phyloP scores from a whole-genome alignment of 2,329 filamentous ascomycete genomes.

The Cephalotrichum gorgonifer region DNA sequence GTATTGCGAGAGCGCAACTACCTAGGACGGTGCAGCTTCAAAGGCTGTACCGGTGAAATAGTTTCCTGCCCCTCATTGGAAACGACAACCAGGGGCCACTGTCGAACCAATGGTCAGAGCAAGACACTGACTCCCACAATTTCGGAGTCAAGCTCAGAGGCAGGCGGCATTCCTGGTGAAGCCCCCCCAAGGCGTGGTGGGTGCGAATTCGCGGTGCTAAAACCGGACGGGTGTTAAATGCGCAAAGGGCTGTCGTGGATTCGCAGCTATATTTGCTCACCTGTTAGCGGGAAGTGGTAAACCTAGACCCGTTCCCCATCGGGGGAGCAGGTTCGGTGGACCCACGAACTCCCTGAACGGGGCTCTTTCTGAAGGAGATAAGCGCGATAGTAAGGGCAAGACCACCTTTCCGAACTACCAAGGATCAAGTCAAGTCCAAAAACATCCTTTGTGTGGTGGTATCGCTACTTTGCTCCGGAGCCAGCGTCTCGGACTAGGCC shows the following conservation, averaged over 20 bases:
- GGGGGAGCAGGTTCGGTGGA: not conserved
- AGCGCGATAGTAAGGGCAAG: conserved; percentile 44
- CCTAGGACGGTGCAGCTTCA: too few relatives aligned
- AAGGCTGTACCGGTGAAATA: too few relatives aligned
- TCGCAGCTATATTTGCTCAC: not conserved
- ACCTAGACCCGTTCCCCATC: not conserved
- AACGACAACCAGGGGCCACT: too few relatives aligned
- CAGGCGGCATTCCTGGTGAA: not conserved
- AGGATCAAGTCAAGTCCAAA: not conserved
- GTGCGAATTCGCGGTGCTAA: not conserved
- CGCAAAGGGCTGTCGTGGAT: not conserved
- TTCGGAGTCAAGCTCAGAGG: not conserved
- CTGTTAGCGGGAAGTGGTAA: not conserved
- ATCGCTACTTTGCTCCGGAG: conserved; percentile 43
- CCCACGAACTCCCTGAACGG: conserved; percentile 12
- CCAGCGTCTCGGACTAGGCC: conserved; percentile 47
- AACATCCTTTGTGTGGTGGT: not conserved
- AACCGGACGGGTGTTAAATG: not conserved
- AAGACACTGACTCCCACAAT: too few relatives aligned
- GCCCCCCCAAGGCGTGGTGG: not conserved
- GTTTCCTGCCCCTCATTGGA: too few relatives aligned
- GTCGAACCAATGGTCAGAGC: too few relatives aligned
- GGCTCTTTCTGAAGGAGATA: conserved; percentile 46
- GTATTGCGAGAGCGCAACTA: too few relatives aligned
- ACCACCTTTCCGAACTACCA: conserved; percentile 5